phyloP scores from a whole-genome alignment of 192 early-diverging fungal species.

The Umbelopsis sp. region DNA sequence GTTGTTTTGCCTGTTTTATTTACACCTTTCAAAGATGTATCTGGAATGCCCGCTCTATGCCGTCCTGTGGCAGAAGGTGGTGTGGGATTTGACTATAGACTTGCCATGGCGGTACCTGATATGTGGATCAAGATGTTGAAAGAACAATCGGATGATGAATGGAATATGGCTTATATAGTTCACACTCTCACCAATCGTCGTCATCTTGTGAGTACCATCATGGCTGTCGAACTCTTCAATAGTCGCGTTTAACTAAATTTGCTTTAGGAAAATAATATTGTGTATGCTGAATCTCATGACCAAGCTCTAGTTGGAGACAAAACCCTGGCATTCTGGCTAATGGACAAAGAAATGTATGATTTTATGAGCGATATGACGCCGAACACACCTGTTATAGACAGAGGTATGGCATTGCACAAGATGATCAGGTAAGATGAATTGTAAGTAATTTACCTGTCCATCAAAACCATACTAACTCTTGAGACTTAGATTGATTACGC shows the following conservation, averaged over 20 bases:
- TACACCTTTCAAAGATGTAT: conserved; percentile 71
- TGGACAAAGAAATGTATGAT: conserved; percentile 99
- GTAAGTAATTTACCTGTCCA: background rate
- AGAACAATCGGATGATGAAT: conserved; percentile 88
- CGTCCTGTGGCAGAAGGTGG: conserved; percentile 86
- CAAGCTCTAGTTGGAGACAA: conserved; percentile 99
- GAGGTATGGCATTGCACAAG: conserved; percentile 94
- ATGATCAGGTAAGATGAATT: conserved; percentile 74
- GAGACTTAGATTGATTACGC: conserved; percentile 71
- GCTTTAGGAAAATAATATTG: conserved; percentile 88
- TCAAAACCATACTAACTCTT: background rate
- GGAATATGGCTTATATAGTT: conserved; percentile 86
- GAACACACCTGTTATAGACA: conserved; percentile 90
- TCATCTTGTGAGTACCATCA: conserved; percentile 56
- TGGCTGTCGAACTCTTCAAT: too few relatives aligned
- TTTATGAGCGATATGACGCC: conserved; percentile 84
- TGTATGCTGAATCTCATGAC: conserved; percentile 96
- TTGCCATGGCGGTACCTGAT: conserved; percentile 96
- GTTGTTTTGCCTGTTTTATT: background rate
- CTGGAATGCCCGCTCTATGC: conserved; percentile 98
- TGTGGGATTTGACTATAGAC: conserved; percentile 95
- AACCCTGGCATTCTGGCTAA: conserved; percentile 98
- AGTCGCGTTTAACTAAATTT: background rate
- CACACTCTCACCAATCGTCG: conserved; percentile 91
- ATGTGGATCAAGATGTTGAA: conserved; percentile 99